Percentiles rank a stretch among this genome's conserved stretches.
phyloP scores from a whole-genome alignment of 2,329 filamentous ascomycete species.

The Lizonia empirigonia region DNA sequence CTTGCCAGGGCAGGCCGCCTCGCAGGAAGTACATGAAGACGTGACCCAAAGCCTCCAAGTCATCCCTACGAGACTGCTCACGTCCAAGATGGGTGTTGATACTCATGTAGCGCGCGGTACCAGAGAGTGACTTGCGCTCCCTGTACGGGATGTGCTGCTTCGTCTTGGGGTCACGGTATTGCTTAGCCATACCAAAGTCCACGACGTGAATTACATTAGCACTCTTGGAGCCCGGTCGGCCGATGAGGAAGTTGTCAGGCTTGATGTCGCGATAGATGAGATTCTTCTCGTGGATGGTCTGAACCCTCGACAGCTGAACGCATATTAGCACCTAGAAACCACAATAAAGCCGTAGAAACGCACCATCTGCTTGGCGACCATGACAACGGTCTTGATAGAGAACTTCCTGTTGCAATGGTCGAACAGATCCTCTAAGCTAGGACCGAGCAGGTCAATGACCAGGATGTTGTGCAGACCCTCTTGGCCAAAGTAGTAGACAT shows the following conservation, averaged over 20 bases:
- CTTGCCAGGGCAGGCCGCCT: conserved; percentile 71
- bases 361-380: conserved; percentile 99
- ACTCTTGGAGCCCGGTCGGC: conserved; percentile 87
- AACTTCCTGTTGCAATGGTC: conserved; percentile 96
- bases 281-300: conserved; percentile 97
- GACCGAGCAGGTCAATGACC: conserved; percentile 93
- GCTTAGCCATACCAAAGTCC: conserved; percentile 99
- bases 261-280: conserved; percentile 99
- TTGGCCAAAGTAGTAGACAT: conserved; percentile 99
- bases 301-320: conserved; percentile 80
- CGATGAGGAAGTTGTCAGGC: conserved; percentile 98
- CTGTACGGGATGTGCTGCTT: conserved; percentile 99
- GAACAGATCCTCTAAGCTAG: conserved; percentile 94
- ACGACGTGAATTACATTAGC: conserved; percentile 98
- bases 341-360: conserved; percentile 32
- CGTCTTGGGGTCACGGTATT: conserved; percentile 97
- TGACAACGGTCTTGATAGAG: conserved; percentile 95
- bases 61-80: conserved; percentile 94
- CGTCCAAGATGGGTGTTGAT: conserved; percentile 98
- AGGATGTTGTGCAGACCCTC: conserved; percentile 98
- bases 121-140: conserved; percentile 94
- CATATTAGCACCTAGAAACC: conserved; percentile 12
- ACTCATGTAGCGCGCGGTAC: conserved; percentile 98
- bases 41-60: conserved; percentile 81
- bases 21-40: conserved; percentile 74